Base-by-base conservation (phyloP, 2,329 filamentous ascomycete genomes). In the Xylariomycetidae sp. region DNA sequence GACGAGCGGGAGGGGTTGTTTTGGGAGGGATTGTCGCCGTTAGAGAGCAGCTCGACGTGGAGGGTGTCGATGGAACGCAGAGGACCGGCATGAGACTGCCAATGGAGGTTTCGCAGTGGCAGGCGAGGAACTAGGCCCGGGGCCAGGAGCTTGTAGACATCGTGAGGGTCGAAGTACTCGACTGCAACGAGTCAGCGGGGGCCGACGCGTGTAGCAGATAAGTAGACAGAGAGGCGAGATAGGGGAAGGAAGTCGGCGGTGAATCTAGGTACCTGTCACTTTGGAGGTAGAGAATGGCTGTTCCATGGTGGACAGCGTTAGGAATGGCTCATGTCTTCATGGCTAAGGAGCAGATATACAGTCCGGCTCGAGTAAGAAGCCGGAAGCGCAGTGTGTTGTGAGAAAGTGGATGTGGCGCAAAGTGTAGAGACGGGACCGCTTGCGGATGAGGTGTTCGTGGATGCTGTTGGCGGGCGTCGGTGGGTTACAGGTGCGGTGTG, bases 81-180 rank as follows among this genome's bases (percentile, higher is more conserved):
- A 3, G 92, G 92, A 1, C 92, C 83, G 18, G 83, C 82, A 40
- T 93, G 86, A 10, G 92, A 95, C 59, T 96, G 93, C 92, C 92
- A 98, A 55, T 96, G 87, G 28, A 98, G 77, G 53, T 96, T 93
- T 44, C 81, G 83, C 23, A 98, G 71, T 20, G 92, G 92, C 0
- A 96, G 72, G 34, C 85, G 82, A 25, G 83, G 71, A 25, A 84
- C 70, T 37, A 98, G 70, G 37, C 89, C 79, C 3, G 85, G 78
- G 9, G 83, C 81, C 26, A 96, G 68, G 32, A 90, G 73, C 38
- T 85, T 79, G 63, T 90, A 96, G 43, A 96, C 75, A 52, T 85
- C 82, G 56, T 86, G 84, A 33, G 92, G 90, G 64, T 98, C 92
- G 65, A 85, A 87, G 65, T 95, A 98, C 70, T 96, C 89, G 67